A percentile compares a stretch with the other conserved stretches of the same genome.
These are phyloP conservation scores for Grammothele lineata DNA, from an alignment of 768 basidiomycete genomes.

Conservation along the genomic window DNA sequence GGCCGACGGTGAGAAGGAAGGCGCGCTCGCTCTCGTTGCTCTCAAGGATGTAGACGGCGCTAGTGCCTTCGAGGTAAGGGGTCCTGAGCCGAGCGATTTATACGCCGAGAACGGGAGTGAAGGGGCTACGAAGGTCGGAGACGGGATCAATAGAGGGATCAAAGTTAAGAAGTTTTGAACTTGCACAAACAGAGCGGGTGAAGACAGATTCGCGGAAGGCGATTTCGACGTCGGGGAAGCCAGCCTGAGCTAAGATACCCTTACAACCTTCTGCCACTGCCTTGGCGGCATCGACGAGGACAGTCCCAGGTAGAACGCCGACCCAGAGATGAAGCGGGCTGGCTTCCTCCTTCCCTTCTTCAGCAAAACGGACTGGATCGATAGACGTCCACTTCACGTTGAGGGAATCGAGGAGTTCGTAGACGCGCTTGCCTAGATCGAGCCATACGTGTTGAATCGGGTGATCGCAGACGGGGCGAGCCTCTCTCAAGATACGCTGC, in stretches of 20 bases:
- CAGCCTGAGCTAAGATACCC: constrained; percentile 23
- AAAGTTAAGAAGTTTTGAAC: constrained; percentile 16
- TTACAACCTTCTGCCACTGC: too few species aligned
- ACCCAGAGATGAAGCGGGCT: constrained; percentile 26
- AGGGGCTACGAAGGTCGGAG: constrained; percentile 24
- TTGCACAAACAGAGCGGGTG: too few species aligned
- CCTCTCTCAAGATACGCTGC: constrained; percentile 20
- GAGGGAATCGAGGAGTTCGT: constrained; percentile 22
- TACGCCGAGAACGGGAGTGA: constrained; percentile 36
- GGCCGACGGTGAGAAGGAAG: constrained; percentile 26
- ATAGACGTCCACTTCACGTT: constrained; percentile 28
- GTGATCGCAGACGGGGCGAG: constrained; percentile 28
- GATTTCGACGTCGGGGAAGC: constrained; percentile 31
- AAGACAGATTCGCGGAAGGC: constrained; percentile 28
- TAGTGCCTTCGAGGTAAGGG: constrained; percentile 35
- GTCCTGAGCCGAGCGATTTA: constrained; percentile 27
- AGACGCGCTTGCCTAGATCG: constrained; percentile 19
- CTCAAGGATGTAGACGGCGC: constrained; percentile 29
- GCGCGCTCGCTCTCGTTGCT: constrained; percentile 23
- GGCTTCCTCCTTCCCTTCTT: constrained; percentile 19
- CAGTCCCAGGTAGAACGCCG: constrained; percentile 29
- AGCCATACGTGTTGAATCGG: constrained; percentile 25
- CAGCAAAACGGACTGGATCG: constrained; percentile 29
- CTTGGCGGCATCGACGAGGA: constrained; percentile 25
- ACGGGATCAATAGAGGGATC: constrained; percentile 14